Base-by-base conservation (phyloP, 345 rosid species). In the Cardamine chenopodiifolia region DNA sequence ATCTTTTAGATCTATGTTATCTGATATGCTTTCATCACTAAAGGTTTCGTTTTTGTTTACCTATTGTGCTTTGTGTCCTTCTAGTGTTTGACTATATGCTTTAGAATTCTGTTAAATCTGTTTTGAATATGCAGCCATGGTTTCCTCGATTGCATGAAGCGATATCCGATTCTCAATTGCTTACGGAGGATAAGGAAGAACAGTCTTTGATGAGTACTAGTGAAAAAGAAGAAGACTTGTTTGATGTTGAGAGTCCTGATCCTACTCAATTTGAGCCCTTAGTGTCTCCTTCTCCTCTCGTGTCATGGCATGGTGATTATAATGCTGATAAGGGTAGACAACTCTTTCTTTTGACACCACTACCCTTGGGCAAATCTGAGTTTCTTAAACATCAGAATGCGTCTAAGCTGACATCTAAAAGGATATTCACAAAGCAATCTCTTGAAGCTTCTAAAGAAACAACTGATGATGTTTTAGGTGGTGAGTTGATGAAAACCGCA, bases 241-340 rank as follows among this genome's bases (percentile, higher is more conserved):
- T 80, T 23, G 85, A 83, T 23, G 60, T 81, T 66, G 86, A 74
- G 44, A 95, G 96, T 82, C 96, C 94, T 35, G 91, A 86, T 37
- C 79, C 83, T 71, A 81, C 35, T 19, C 75, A 72, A 4, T 73
- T 73, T 67, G 84, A 82, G 63, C 77, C 87, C 2, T 66, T 95
- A 72, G 83, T 95, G 52, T 95, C 99, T 77, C 98, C 97, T 70
- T 95, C 98, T 62, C 98, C 99, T 5, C 87, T 92, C 5, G 98
- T 95, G 19, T 80, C 90, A 7, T 92, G 98, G 98, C 89, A 89
- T 74, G 91, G 83, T 64, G 85, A 81, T 65, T 74, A 88, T 53
- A 80, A 85, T 6, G 67, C 78, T 6, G 92, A 89, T 35, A 87
- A 88, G 77, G 85, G 88, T 23, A 84, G 92, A 65, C 99, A 89